Percentiles rank a stretch among this genome's conserved stretches.
Evolutionary conservation across 2,329 filamentous ascomycete genomes (phyloP).

Genomic region (Beauveria australis): DNA sequence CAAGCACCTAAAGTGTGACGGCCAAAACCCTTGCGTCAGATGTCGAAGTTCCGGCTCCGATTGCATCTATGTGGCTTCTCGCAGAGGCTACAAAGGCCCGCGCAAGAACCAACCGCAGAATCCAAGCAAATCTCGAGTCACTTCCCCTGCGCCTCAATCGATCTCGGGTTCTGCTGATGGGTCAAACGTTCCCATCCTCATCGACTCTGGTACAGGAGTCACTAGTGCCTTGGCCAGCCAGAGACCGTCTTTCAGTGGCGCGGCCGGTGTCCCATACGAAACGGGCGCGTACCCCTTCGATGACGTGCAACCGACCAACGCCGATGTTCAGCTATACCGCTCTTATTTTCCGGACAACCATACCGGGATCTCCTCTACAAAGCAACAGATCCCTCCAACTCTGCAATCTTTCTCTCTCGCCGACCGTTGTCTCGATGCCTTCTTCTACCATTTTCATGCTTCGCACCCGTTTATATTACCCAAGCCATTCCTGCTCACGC

Average conservation of each 20-base stretch:
- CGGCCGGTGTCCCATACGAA: constrained; percentile 18
- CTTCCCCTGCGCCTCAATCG: constrained; percentile 24
- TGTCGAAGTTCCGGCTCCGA: constrained; percentile 50
- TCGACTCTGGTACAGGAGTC: constrained; percentile 8
- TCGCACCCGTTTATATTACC: constrained; percentile 52
- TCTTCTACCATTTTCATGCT: constrained; percentile 50
- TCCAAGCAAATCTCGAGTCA: constrained; percentile 42
- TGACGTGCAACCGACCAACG: background rate
- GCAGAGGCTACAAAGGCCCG: constrained; percentile 63
- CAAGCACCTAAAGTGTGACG: constrained; percentile 73
- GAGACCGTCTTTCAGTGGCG: constrained; percentile 3
- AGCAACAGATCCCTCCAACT: constrained; percentile 13
- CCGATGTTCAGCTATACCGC: constrained; percentile 33
- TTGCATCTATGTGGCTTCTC: constrained; percentile 66
- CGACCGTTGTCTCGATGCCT: constrained; percentile 49
- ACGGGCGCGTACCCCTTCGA: constrained; percentile 13
- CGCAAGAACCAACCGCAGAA: constrained; percentile 31
- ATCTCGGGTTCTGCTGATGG: constrained; percentile 9
- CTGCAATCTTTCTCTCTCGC: constrained; percentile 28
- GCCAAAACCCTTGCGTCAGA: constrained; percentile 58
- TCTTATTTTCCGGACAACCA: constrained; percentile 19
- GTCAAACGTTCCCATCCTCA: constrained; percentile 33
- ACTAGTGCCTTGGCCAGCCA: constrained; percentile 13
- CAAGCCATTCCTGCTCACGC: constrained; percentile 38
- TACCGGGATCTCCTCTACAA: constrained; percentile 20